These are phyloP conservation scores for Russula foetens DNA, from an alignment of 768 basidiomycete species.

Conservation along the genomic window DNA sequence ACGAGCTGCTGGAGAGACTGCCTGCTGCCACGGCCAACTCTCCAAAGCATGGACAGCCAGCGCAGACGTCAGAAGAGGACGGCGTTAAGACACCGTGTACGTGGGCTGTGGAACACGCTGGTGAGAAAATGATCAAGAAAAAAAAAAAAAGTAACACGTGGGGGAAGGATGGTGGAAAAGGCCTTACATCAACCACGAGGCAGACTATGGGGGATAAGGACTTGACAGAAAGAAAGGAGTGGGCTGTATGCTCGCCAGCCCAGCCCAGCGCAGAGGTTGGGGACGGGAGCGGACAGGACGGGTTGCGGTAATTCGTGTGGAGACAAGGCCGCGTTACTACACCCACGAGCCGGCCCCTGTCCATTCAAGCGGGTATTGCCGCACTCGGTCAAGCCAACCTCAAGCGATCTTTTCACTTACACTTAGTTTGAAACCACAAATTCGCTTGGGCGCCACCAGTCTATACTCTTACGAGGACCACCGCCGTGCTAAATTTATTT, in stretches of 20 bases:
- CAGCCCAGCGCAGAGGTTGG: neutral
- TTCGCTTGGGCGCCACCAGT: slow-evolving; percentile 13
- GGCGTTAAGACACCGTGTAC: slow-evolving; percentile 31
- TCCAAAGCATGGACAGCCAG: slow-evolving; percentile 72
- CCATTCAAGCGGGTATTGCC: slow-evolving; percentile 1
- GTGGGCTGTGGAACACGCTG: slow-evolving; percentile 16
- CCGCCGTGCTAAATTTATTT: neutral
- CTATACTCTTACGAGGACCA: neutral
- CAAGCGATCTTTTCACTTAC: slow-evolving; percentile 1
- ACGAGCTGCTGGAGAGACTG: slow-evolving; percentile 34
- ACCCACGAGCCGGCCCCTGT: neutral
- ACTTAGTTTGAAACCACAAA: slow-evolving; percentile 7
- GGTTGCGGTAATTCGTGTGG: slow-evolving; percentile 2
- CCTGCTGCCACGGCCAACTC: slow-evolving; percentile 46
- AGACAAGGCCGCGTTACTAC: neutral
- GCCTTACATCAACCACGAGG: slow-evolving; percentile 15
- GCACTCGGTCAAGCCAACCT: neutral
- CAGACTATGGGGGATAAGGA: neutral
- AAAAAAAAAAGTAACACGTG: slow-evolving; percentile 10
- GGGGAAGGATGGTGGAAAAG: neutral
- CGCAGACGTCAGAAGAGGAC: slow-evolving; percentile 28
- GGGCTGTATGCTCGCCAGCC: neutral
- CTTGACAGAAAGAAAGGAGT: neutral
- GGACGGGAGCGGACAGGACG: neutral
- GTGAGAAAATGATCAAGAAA: slow-evolving; percentile 1